Percentiles rank a stretch among this genome's conserved stretches.
Conservation (phyloP, 2,329 filamentous ascomycete genomes). For the Fusarium piperis region DNA sequence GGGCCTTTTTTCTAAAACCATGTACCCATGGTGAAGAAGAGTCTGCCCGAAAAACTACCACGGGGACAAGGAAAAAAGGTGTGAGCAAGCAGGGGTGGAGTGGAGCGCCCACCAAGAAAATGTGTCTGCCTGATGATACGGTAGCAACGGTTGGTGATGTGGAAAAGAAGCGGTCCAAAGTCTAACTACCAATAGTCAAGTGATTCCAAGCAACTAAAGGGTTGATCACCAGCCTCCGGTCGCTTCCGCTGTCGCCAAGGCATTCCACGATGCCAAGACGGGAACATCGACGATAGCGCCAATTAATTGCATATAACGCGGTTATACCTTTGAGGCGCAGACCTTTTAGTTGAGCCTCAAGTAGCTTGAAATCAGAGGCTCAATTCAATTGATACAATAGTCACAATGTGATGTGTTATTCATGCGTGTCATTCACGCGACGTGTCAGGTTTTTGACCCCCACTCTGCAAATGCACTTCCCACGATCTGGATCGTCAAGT, state of each 20-base stretch:
- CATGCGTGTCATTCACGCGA: not conserved
- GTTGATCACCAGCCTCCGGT: not conserved
- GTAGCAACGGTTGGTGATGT: not conserved
- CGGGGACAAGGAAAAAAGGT: not conserved
- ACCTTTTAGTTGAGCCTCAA: not conserved
- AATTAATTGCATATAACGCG: not conserved
- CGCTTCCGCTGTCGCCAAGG: not conserved
- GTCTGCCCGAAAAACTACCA: not conserved
- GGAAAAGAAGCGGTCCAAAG: not conserved
- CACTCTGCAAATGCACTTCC: not conserved
- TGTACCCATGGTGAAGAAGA: not conserved
- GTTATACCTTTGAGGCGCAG: not conserved
- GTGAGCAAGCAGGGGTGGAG: not conserved
- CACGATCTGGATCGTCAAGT: not conserved
- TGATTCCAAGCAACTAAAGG: not conserved
- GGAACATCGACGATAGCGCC: not conserved
- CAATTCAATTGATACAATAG: not conserved
- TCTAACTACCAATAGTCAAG: not conserved
- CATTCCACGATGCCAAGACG: not conserved
- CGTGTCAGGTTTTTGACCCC: not conserved
- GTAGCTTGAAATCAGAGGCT: rapidly evolving
- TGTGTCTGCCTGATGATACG: not conserved
- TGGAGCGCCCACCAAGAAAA: not conserved
- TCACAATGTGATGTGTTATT: no score
- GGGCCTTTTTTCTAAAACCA: not conserved